phyloP scores from a whole-genome alignment of 345 rosid species.

The Aurinia saxatilis region DNA sequence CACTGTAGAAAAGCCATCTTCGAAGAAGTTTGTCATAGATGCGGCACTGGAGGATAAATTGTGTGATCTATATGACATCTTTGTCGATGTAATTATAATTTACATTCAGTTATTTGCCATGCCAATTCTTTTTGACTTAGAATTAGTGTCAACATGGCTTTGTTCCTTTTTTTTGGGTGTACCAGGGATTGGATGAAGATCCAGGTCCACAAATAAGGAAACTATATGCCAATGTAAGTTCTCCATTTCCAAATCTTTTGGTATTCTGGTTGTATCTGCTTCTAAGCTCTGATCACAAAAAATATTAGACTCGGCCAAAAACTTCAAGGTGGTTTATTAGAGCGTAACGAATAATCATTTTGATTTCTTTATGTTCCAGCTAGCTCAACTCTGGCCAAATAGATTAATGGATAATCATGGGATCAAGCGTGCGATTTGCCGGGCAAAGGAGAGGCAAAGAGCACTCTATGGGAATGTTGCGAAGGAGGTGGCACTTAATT shows the following conservation, averaged over 20 bases:
- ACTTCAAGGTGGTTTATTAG: background rate
- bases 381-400: conserved; percentile 51
- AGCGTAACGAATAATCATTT: background rate
- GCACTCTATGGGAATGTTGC: conserved; percentile 14
- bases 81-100: conserved; percentile 54
- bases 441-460: conserved; percentile 44
- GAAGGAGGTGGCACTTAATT: conserved; percentile 13
- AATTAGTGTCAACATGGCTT: background rate
- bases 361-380: conserved; percentile 27
- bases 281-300: conserved; percentile 2
- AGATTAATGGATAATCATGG: conserved; percentile 43
- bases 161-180: conserved; percentile 5
- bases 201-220: conserved; percentile 78
- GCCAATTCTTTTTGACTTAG: background rate
- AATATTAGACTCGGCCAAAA: background rate
- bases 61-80: conserved; percentile 93
- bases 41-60: conserved; percentile 72
- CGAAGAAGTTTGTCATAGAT: conserved; percentile 64
- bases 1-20: conserved; percentile 39
- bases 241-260: background rate
- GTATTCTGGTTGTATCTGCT: background rate
- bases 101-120: background rate
- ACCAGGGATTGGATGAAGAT: conserved; percentile 65
- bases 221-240: conserved; percentile 59
- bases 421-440: conserved; percentile 42